phyloP scores from a whole-genome alignment of 805 yeast species.

The Cyberlindnera veronae region DNA sequence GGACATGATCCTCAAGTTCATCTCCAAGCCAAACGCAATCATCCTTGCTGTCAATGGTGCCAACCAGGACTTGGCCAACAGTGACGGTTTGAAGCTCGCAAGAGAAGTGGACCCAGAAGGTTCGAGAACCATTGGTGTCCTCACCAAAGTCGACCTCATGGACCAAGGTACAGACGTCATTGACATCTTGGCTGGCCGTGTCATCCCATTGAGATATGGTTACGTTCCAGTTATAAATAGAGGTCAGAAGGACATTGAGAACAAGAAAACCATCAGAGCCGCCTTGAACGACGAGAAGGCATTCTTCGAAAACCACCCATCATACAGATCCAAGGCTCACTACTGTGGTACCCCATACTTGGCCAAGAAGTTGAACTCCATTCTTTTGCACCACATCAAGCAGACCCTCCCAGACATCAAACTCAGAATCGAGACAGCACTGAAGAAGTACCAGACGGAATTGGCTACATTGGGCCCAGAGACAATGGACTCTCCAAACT shows the following conservation, averaged over 20 bases:
- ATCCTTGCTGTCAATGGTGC: slow-evolving; percentile 97
- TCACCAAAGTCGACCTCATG: slow-evolving; percentile 94
- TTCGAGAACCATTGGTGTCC: slow-evolving; percentile 89
- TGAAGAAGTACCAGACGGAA: slow-evolving; percentile 82
- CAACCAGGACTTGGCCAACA: slow-evolving; percentile 91
- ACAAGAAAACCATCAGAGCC: slow-evolving; percentile 78
- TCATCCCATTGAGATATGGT: slow-evolving; percentile 91
- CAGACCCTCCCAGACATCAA: slow-evolving; percentile 90
- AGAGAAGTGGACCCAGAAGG: slow-evolving; percentile 98
- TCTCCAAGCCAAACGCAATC: slow-evolving; percentile 91
- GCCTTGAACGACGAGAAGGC: slow-evolving; percentile 79
- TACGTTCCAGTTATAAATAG: slow-evolving; percentile 96
- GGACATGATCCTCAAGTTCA: slow-evolving; percentile 80
- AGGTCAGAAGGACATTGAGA: slow-evolving; percentile 94
- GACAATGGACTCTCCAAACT: slow-evolving; percentile 82
- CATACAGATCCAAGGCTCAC: slow-evolving; percentile 89
- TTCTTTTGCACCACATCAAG: slow-evolving; percentile 85
- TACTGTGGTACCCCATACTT: slow-evolving; percentile 98
- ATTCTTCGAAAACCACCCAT: slow-evolving; percentile 85
- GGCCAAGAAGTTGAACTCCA: slow-evolving; percentile 86
- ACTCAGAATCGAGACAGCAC: slow-evolving; percentile 78
- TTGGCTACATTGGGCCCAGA: slow-evolving; percentile 80
- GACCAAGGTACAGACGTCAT: slow-evolving; percentile 97
- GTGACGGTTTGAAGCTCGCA: slow-evolving; percentile 92
- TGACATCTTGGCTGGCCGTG: slow-evolving; percentile 92